Base-by-base conservation (phyloP, 768 basidiomycete genomes). In the Russula dissimulans region DNA sequence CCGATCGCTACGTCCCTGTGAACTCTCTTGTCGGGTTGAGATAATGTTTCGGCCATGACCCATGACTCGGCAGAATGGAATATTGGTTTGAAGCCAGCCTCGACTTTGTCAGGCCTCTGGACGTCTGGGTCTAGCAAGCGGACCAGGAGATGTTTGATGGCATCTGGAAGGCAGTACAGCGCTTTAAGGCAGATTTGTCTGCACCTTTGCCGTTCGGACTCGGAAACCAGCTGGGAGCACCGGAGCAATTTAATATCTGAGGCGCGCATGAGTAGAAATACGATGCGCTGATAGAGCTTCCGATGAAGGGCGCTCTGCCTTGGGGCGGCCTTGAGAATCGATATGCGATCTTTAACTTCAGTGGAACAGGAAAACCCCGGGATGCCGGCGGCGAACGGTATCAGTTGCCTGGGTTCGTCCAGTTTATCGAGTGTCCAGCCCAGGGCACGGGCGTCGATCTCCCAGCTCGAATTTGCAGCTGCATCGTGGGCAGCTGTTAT, bases 371-470 rank as follows among this genome's bases (percentile, higher is more conserved):
- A n/a, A 47, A 60, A 60, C n/a, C 26, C 41, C 26, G 59, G 43
- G 38, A 60, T 60, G 22, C 59, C 59, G 1, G 47, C 54, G 32
- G 36, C 18, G 29, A 60, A 60, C 34, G 22, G 17, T 15, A 31
- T 54, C 17, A 60, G 17, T 22, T 60, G 54, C 5, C 54, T 29
- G 15, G 56, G 54, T 26, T 60, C 59, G 29, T 45, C 59, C 5
- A 49, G 42, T 14, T 18, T 44, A 36, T 60, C 48, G 17, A 60
- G 59, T 1, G 54, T 60, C 59, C 59, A 60, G 18, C 41, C 39
- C 9, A 60, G 26, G 1, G 59, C 54, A 4, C 48, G 47, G 7
- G 59, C 54, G 36, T 44, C 34, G 2, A 50, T 43, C 12, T 18
- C 10, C n/a, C 14, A 17, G 39, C 43, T 15, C 15, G 10, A n/a